Evolutionary conservation across 495 filamentous ascomycete species (phyloP).

Genomic region (Xanthoparmelia taractica): DNA sequence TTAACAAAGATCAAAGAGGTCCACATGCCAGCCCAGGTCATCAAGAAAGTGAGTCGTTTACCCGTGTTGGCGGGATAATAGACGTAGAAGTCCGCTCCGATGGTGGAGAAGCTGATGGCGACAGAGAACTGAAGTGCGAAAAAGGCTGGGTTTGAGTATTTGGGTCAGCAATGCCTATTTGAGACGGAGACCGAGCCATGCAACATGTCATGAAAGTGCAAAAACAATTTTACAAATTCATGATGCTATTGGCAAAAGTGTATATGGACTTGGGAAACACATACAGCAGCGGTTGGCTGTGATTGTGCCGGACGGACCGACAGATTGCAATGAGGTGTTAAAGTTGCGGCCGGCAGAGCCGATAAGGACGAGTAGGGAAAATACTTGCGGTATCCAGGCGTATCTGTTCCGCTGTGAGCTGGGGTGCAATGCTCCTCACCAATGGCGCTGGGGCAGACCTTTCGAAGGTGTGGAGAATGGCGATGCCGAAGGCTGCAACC

Average conservation of each 20-base stretch:
- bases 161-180: no score
- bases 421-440: neutral
- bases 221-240: no score
- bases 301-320: constrained; percentile 35
- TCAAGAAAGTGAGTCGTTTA: constrained; percentile 36
- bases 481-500: constrained; percentile 66
- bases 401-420: constrained; percentile 28
- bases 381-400: constrained; percentile 59
- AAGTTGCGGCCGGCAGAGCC: constrained; percentile 61
- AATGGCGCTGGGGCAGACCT: constrained; percentile 23
- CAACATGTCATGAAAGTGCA: no score
- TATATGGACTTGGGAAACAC: no score
- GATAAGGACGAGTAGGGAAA: constrained; percentile 56
- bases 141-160: constrained; percentile 34
- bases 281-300: constrained; percentile 46
- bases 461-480: constrained; percentile 62
- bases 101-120: constrained; percentile 45
- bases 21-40: constrained; percentile 43
- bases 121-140: constrained; percentile 54
- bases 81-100: constrained; percentile 50
- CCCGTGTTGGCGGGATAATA: constrained; percentile 47
- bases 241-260: no score
- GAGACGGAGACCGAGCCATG: no score
- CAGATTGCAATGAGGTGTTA: constrained; percentile 43
- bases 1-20: constrained; percentile 48